These are phyloP conservation scores for Naematelia encephala DNA, from an alignment of 768 basidiomycete genomes.

Conservation along the genomic window DNA sequence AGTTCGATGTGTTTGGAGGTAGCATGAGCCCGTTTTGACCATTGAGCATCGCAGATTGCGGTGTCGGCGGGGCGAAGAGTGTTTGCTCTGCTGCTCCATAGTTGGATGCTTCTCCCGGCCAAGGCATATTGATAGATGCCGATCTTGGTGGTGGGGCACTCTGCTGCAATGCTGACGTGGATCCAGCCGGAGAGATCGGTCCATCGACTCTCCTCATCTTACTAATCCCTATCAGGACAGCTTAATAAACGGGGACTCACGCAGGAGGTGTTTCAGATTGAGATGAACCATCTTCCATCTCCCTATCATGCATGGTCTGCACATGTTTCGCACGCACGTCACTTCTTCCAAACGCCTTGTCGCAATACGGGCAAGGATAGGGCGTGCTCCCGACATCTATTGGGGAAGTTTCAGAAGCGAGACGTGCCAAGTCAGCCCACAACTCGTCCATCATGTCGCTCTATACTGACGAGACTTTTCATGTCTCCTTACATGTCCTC, in stretches of 20 bases:
- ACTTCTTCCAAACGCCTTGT: slow-evolving; percentile 34
- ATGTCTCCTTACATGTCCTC: slow-evolving; percentile 36
- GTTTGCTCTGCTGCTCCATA: neutral
- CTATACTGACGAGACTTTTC: slow-evolving; percentile 31
- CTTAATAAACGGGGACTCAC: slow-evolving; percentile 9
- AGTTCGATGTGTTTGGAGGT: neutral
- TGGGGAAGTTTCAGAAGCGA: neutral
- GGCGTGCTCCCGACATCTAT: slow-evolving; percentile 32
- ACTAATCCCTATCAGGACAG: slow-evolving; percentile 4
- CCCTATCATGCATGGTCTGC: slow-evolving; percentile 27
- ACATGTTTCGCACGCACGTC: slow-evolving; percentile 40
- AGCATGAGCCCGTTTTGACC: neutral
- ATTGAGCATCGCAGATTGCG: neutral
- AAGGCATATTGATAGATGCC: neutral
- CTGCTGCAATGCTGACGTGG: neutral
- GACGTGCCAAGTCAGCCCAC: neutral
- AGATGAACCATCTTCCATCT: neutral
- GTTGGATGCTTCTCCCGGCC: neutral
- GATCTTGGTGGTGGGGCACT: neutral
- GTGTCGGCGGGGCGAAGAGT: neutral
- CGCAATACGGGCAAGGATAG: slow-evolving; percentile 36
- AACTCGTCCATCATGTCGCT: neutral
- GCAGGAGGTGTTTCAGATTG: slow-evolving; percentile 10
- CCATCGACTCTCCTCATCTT: slow-evolving; percentile 1
- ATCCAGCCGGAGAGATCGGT: neutral